Percentiles rank a stretch among this genome's conserved stretches.
Evolutionary conservation across 495 filamentous ascomycete genomes (phyloP).

Genomic region (Lasiosphaeria hispida): DNA sequence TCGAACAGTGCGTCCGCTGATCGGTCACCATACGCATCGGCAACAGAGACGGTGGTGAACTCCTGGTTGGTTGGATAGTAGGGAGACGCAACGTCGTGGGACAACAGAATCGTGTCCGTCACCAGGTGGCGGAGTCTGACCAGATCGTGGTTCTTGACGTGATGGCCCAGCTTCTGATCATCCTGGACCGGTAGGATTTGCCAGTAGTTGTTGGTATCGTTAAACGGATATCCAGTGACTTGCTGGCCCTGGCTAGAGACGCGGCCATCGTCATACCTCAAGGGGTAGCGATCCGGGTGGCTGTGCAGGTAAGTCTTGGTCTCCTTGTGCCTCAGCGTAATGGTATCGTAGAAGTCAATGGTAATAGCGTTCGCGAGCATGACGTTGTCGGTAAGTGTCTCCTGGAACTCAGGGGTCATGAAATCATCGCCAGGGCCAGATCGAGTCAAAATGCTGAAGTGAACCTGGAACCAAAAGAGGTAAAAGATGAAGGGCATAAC

Average conservation of each 20-base stretch:
- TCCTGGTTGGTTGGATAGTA: constrained; percentile 98
- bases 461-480: constrained; percentile 99
- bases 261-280: constrained; percentile 95
- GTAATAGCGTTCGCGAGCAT: constrained; percentile 82
- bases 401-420: constrained; percentile 97
- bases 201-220: constrained; percentile 99
- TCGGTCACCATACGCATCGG: constrained; percentile 72
- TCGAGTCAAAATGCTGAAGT: constrained; percentile 83
- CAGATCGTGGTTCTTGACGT: constrained; percentile 80
- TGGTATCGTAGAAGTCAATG: constrained; percentile 86
- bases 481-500: constrained; percentile 95
- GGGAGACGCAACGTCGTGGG: constrained; percentile 98
- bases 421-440: constrained; percentile 98
- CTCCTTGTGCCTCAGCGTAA: constrained; percentile 91
- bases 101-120: constrained; percentile 82
- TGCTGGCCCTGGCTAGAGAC: constrained; percentile 98
- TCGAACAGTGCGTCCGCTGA: constrained; percentile 93
- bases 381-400: constrained; percentile 89
- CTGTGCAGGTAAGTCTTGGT: constrained; percentile 95
- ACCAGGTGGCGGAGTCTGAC: constrained; percentile 84
- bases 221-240: constrained; percentile 95
- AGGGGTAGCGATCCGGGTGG: constrained; percentile 82
- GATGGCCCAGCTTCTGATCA: constrained; percentile 52
- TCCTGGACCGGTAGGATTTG: constrained; percentile 73
- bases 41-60: constrained; percentile 78